phyloP scores from a whole-genome alignment of 1,284 basidiomycete genomes.

The Cryptococcus jaspeensis region DNA sequence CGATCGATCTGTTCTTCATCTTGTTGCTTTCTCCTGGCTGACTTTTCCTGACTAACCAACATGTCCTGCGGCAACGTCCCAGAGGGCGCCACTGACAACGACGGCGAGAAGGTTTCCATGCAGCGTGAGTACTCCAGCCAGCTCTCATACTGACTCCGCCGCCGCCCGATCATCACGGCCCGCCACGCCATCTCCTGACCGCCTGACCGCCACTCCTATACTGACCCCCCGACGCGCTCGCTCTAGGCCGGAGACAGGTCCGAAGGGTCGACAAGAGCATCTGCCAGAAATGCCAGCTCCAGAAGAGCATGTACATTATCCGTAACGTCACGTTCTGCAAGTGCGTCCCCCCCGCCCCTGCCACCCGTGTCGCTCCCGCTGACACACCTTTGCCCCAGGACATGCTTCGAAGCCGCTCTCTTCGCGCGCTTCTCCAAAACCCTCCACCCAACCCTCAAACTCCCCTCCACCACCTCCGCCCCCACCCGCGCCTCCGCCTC shows the following conservation, averaged over 20 bases:
- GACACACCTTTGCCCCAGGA: constrained; percentile 14
- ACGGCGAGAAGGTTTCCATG: constrained; percentile 33
- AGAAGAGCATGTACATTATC: constrained; percentile 36
- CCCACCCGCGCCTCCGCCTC: constrained; percentile 4
- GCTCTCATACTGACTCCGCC: too few relatives aligned
- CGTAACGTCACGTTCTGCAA: constrained; percentile 41
- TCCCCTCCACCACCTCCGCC: not conserved
- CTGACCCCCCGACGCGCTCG: not conserved
- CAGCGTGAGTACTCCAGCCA: constrained; percentile 44
- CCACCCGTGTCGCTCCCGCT: not conserved
- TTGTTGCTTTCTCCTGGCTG: too few relatives aligned
- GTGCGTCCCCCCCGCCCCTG: constrained; percentile 15
- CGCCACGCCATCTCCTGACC: too few relatives aligned
- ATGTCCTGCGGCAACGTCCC: constrained; percentile 45
- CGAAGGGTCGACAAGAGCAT: constrained; percentile 23
- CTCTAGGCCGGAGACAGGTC: constrained; percentile 24
- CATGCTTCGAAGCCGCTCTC: constrained; percentile 35
- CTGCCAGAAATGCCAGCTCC: constrained; percentile 38
- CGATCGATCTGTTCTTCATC: too few relatives aligned
- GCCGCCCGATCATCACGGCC: too few relatives aligned
- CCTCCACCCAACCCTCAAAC: constrained; percentile 34
- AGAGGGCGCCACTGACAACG: constrained; percentile 16
- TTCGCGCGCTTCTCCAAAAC: constrained; percentile 25
- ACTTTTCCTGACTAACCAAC: not conserved
- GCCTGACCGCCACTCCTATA: not conserved